phyloP scores from a whole-genome alignment of 352 stramenopile genomes.

The Pythium angustatum region DNA sequence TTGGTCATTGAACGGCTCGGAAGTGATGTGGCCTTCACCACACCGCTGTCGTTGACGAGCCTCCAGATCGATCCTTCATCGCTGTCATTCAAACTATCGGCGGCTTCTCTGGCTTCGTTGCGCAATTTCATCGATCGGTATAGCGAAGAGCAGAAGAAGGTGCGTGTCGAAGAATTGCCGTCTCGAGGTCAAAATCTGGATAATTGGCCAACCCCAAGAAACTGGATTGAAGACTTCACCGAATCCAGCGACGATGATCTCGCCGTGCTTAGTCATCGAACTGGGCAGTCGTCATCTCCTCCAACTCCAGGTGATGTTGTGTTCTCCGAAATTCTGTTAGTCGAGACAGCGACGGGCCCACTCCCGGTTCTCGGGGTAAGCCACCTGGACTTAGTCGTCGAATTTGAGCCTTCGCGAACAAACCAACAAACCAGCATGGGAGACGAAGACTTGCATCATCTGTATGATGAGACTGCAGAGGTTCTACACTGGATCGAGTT shows the following conservation, averaged over 20 bases:
- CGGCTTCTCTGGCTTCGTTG: slow-evolving; percentile 26
- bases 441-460: background rate
- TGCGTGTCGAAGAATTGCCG: background rate
- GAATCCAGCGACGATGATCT: slow-evolving; percentile 43
- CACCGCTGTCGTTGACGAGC: slow-evolving; percentile 6
- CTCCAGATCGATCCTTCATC: slow-evolving; percentile 21
- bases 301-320: slow-evolving; percentile 64
- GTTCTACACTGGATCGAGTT: slow-evolving; percentile 47
- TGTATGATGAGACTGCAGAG: slow-evolving; percentile 27
- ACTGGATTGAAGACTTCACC: slow-evolving; percentile 1
- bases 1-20: slow-evolving; percentile 13
- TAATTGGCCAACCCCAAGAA: too few species aligned
- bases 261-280: slow-evolving; percentile 50
- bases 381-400: slow-evolving; percentile 13
- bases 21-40: background rate
- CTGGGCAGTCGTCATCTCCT: slow-evolving; percentile 44
- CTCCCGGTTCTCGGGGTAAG: background rate
- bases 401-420: slow-evolving; percentile 20
- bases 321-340: slow-evolving; percentile 59
- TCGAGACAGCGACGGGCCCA: slow-evolving; percentile 46
- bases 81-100: slow-evolving; percentile 22
- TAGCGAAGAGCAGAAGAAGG: background rate
- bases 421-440: background rate
- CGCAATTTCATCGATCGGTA: slow-evolving; percentile 9
- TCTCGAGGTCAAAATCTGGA: background rate